phyloP scores from a whole-genome alignment of 129 eudicot species.

The Helichrysum umbraculigerum region DNA sequence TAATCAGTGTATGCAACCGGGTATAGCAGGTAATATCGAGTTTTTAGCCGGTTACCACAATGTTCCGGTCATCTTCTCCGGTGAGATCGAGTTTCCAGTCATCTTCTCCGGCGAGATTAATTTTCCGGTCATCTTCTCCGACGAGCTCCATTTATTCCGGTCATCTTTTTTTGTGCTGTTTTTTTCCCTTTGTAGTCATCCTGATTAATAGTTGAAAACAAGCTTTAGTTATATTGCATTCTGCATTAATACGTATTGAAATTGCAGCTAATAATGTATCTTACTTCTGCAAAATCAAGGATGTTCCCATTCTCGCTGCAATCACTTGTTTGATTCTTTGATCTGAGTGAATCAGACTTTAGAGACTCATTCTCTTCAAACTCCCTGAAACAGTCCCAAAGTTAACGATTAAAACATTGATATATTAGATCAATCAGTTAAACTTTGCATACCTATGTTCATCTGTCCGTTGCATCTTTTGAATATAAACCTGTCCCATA shows the following conservation, averaged over 20 bases:
- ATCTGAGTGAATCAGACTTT: constrained; percentile 32
- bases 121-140: too few relatives aligned
- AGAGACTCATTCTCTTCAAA: constrained; percentile 44
- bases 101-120: too few relatives aligned
- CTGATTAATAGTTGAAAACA: constrained; percentile 33
- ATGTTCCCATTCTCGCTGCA: constrained; percentile 39
- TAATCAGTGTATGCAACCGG: too few relatives aligned
- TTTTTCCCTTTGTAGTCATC: too few relatives aligned
- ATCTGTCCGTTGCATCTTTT: constrained; percentile 62
- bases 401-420: neutral
- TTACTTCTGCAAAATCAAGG: constrained; percentile 50
- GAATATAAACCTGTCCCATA: constrained; percentile 67
- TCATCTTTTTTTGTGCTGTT: too few relatives aligned
- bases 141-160: too few relatives aligned
- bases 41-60: too few relatives aligned
- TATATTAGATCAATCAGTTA: neutral
- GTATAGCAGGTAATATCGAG: too few relatives aligned
- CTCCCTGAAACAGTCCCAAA: constrained; percentile 36
- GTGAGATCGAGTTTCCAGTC: too few relatives aligned
- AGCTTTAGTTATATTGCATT: constrained; percentile 4
- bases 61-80: too few relatives aligned
- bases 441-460: constrained; percentile 59
- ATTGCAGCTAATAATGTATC: constrained; percentile 24
- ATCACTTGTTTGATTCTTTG: constrained; percentile 50
- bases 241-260: neutral